Conservation (phyloP, 2,329 filamentous ascomycete genomes). For the Fusarium beomiforme region DNA sequence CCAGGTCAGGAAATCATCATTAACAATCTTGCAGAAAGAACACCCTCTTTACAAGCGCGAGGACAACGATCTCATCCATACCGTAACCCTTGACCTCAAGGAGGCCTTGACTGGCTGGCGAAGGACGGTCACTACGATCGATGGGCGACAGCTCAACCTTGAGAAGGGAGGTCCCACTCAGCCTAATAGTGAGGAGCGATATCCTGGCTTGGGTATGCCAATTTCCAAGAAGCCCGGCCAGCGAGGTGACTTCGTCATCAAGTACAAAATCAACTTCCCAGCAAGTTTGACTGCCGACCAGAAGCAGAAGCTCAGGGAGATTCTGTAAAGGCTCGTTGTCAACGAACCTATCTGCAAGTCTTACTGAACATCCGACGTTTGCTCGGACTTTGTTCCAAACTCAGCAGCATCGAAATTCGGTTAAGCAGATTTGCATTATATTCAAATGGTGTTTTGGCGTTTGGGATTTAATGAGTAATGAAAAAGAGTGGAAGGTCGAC, state of each 20-base stretch:
- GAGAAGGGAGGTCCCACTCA: conserved; percentile 86
- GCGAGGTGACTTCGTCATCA: conserved; percentile 88
- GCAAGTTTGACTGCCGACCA: conserved; percentile 78
- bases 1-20: conserved; percentile 49
- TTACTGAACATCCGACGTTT: not conserved
- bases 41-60: conserved; percentile 87
- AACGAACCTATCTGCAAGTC: not conserved
- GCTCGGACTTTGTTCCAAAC: not conserved
- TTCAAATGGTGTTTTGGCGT: conserved; percentile 38
- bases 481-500: conserved; percentile 19
- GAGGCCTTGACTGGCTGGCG: conserved; percentile 96
- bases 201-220: conserved; percentile 91
- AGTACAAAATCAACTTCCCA: conserved; percentile 94
- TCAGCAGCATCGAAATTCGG: not conserved
- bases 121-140: conserved; percentile 91
- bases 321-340: conserved; percentile 63
- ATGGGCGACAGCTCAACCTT: conserved; percentile 84
- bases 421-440: conserved; percentile 9
- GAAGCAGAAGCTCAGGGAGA: conserved; percentile 82
- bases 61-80: conserved; percentile 85
- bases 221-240: conserved; percentile 87
- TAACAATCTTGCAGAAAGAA: conserved; percentile 71
- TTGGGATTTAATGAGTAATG: conserved; percentile 40
- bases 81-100: conserved; percentile 85
- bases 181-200: conserved; percentile 82